Evolutionary conservation across 176 grass and related monocot genomes (phyloP).

Genomic region (Sorghum bicolor): Sorghum_bicolor_NCBIv3 NC_012871.2:72942501-72943000

Average conservation of each 20-base stretch:
- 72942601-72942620: no score
- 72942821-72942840: conserved; percentile 2
- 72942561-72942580: conserved; percentile 42
- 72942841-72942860: conserved; percentile 16
- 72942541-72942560: conserved; percentile 28
- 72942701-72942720: conserved; percentile 18
- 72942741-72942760: conserved; percentile 34
- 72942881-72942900: not conserved
- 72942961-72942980: not conserved
- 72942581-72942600: conserved; percentile 38
- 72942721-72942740: conserved; percentile 14
- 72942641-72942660: conserved; percentile 57
- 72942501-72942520: conserved; percentile 32
- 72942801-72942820: conserved; percentile 17
- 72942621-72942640: no score
- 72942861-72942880: not conserved
- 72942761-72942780: conserved; percentile 3
- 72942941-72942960: not conserved
- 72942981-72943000: not conserved
- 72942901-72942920: not conserved
- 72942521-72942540: conserved; percentile 28
- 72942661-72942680: conserved; percentile 17
- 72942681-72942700: conserved; percentile 31
- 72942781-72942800: conserved; percentile 16
- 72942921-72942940: not conserved